Conservation (phyloP, 2,329 filamentous ascomycete genomes). For the Sporothrix schenckii region DNA sequence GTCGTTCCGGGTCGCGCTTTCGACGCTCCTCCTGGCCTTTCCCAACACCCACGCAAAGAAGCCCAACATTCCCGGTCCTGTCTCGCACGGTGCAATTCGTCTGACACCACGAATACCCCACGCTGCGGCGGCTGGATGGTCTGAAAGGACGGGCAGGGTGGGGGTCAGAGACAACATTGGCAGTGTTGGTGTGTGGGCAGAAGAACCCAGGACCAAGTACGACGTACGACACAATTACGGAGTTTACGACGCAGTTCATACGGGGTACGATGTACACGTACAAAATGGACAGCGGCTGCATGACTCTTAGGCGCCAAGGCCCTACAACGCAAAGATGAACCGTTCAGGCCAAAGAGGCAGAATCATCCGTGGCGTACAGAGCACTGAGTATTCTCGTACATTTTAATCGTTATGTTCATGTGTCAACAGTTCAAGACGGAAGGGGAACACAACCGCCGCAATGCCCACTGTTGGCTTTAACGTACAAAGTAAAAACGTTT, state of each 20-base stretch:
- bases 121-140: conserved; percentile 18
- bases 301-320: conserved; percentile 17
- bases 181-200: too few species aligned
- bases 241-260: too few species aligned
- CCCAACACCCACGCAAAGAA: neutral
- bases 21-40: neutral
- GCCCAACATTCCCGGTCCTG: neutral
- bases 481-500: neutral
- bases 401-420: too few species aligned
- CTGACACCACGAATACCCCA: conserved; percentile 30
- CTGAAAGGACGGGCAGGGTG: conserved; percentile 2
- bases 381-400: neutral
- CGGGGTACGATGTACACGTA: too few species aligned
- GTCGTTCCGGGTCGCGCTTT: neutral
- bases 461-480: neutral
- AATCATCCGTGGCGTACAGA: too few species aligned
- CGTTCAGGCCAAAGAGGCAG: too few species aligned
- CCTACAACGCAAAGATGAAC: neutral
- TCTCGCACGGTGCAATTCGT: conserved; percentile 24
- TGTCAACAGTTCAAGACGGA: neutral
- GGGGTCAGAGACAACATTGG: conserved; percentile 25
- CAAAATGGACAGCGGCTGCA: neutral
- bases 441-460: neutral
- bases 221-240: too few species aligned
- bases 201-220: too few species aligned